These are phyloP conservation scores for Vanrija sp. DNA, from an alignment of 1,284 basidiomycete species.

Conservation along the genomic window DNA sequence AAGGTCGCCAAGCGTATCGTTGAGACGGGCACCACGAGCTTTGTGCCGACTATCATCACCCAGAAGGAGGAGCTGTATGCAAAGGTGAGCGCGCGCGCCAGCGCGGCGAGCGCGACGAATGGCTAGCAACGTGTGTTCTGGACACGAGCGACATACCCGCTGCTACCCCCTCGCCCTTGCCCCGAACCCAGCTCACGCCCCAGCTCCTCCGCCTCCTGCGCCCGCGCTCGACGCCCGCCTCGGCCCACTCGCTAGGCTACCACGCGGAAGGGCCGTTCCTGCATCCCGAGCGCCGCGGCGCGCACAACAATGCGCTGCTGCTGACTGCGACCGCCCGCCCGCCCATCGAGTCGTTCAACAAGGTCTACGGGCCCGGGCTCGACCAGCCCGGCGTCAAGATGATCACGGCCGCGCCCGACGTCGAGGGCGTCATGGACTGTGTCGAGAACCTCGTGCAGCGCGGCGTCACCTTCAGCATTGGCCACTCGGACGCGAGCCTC, in stretches of 20 bases:
- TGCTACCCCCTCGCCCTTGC: too few relatives aligned
- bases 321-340: slow-evolving; percentile 52
- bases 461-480: slow-evolving; percentile 75
- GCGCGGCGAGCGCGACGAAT: slow-evolving; percentile 50
- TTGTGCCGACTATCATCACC: slow-evolving; percentile 62
- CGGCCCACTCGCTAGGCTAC: slow-evolving; percentile 73
- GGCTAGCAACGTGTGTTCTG: too few relatives aligned
- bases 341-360: slow-evolving; percentile 57
- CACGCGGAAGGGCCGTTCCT: slow-evolving; percentile 89
- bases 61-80: slow-evolving; percentile 38
- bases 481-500: slow-evolving; percentile 61
- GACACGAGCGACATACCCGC: background rate
- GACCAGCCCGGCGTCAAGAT: slow-evolving; percentile 64
- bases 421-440: slow-evolving; percentile 70
- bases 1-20: slow-evolving; percentile 68
- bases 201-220: slow-evolving; percentile 53
- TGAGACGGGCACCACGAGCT: slow-evolving; percentile 84
- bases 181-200: background rate
- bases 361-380: slow-evolving; percentile 61
- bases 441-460: slow-evolving; percentile 60
- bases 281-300: slow-evolving; percentile 63
- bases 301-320: slow-evolving; percentile 69
- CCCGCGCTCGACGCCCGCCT: slow-evolving; percentile 23
- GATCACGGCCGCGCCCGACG: slow-evolving; percentile 81
- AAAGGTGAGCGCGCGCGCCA: slow-evolving; percentile 59